Percentiles rank a stretch among this genome's conserved stretches.
Evolutionary conservation across 441 rosid species (phyloP).

Genomic region (Isatis lusitanica): DNA sequence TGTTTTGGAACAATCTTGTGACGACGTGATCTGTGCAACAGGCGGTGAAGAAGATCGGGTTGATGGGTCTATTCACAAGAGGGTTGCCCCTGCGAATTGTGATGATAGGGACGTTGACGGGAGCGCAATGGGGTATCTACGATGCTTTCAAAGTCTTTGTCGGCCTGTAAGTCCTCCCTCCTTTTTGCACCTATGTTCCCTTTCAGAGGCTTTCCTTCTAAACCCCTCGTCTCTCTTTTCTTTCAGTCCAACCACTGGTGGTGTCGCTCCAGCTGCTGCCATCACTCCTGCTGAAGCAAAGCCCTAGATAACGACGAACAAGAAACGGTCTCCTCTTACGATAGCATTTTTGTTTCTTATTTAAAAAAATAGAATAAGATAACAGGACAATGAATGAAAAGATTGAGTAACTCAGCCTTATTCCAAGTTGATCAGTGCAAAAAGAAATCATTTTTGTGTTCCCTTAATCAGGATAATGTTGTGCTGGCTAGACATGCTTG

Average conservation of each 20-base stretch:
- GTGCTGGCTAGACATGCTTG: not conserved
- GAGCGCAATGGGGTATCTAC: conserved; percentile 95
- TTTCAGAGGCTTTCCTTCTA: not conserved
- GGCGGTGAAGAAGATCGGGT: conserved; percentile 93
- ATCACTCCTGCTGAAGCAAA: conserved; percentile 38
- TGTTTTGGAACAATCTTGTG: not conserved
- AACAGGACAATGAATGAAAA: conserved; percentile 19
- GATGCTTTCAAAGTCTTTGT: conserved; percentile 96
- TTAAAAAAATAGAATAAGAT: not conserved
- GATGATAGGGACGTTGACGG: conserved; percentile 97
- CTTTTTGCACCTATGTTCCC: not conserved
- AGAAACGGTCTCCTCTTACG: not conserved
- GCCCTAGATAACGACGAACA: conserved; percentile 14
- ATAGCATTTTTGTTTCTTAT: not conserved
- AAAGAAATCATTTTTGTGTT: conserved; percentile 18
- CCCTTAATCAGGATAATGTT: not conserved
- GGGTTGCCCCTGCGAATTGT: conserved; percentile 97
- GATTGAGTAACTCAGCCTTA: conserved; percentile 18
- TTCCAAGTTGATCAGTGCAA: conserved; percentile 10
- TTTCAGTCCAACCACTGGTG: conserved; percentile 68
- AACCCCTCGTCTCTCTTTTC: not conserved
- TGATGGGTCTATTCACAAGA: conserved; percentile 87
- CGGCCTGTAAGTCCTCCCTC: conserved; percentile 72
- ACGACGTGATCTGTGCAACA: conserved; percentile 26
- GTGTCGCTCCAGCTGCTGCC: conserved; percentile 56